phyloP scores from a whole-genome alignment of 768 basidiomycete species.

The Favolaschia claudopus region DNA sequence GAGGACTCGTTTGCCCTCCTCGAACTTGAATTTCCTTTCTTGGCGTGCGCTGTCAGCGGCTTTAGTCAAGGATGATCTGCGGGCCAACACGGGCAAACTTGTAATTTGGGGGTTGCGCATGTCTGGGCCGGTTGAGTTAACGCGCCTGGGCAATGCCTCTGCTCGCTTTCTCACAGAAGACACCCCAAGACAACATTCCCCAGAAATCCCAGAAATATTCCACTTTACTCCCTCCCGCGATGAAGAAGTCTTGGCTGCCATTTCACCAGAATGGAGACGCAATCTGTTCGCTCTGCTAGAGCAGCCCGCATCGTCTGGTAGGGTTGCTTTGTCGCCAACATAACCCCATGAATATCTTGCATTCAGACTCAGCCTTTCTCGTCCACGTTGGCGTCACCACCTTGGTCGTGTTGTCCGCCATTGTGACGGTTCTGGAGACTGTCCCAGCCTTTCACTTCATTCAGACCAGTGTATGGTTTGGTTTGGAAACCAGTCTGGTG shows the following conservation, averaged over 20 bases:
- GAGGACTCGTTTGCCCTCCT: too few relatives aligned
- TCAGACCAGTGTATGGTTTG: slow-evolving; percentile 81
- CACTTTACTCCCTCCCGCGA: slow-evolving; percentile 45
- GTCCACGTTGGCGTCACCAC: slow-evolving; percentile 75
- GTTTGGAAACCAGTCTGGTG: slow-evolving; percentile 77
- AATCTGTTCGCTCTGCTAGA: slow-evolving; percentile 78
- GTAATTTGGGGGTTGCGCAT: not conserved
- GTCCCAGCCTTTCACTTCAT: slow-evolving; percentile 79
- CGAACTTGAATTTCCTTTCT: too few relatives aligned
- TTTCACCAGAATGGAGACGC: slow-evolving; percentile 67
- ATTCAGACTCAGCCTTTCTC: not conserved
- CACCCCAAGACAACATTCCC: slow-evolving; percentile 32
- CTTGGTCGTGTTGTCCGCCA: slow-evolving; percentile 76
- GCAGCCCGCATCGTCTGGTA: slow-evolving; percentile 78
- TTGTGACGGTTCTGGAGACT: slow-evolving; percentile 82
- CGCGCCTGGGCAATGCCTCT: slow-evolving; percentile 34
- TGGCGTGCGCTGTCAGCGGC: too few relatives aligned
- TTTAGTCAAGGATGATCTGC: too few relatives aligned
- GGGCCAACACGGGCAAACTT: not conserved
- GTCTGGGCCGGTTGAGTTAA: slow-evolving; percentile 36
- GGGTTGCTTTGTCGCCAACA: too few relatives aligned
- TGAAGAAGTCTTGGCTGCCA: slow-evolving; percentile 40
- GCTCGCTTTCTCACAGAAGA: slow-evolving; percentile 56
- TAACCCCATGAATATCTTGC: too few relatives aligned
- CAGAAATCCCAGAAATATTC: slow-evolving; percentile 49